These are phyloP conservation scores for Auricularia sp. DNA, from an alignment of 768 basidiomycete genomes.

Conservation along the genomic window DNA sequence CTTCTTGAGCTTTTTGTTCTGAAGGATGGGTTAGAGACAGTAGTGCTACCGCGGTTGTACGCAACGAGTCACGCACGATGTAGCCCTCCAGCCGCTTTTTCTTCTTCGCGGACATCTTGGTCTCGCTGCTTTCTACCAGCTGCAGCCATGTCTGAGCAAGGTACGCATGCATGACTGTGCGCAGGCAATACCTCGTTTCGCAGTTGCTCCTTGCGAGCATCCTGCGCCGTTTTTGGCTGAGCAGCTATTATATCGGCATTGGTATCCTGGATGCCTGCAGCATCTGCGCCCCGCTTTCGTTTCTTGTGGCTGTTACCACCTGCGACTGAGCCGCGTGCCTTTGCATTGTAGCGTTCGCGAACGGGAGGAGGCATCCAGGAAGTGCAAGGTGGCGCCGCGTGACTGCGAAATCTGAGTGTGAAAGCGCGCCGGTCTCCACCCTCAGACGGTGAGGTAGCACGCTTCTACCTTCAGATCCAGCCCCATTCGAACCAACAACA, in stretches of 20 bases:
- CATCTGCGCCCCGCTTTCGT: slow-evolving; percentile 18
- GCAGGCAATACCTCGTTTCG: slow-evolving; percentile 44
- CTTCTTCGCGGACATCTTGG: slow-evolving; percentile 75
- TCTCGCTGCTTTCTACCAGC: slow-evolving; percentile 29
- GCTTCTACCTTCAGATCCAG: too few species aligned
- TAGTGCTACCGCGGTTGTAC: background rate
- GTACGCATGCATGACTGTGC: background rate
- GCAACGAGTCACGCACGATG: slow-evolving; percentile 46
- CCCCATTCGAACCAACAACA: too few species aligned
- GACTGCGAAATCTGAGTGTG: background rate
- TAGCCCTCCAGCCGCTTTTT: slow-evolving; percentile 86
- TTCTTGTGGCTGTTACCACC: slow-evolving; percentile 13
- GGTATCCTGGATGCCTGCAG: slow-evolving; percentile 29
- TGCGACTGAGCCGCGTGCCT: slow-evolving; percentile 53
- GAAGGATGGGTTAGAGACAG: background rate
- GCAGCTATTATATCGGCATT: slow-evolving; percentile 50
- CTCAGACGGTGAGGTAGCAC: background rate
- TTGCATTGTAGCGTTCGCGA: slow-evolving; percentile 43
- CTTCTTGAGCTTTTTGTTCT: slow-evolving; percentile 90
- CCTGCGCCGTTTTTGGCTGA: slow-evolving; percentile 53
- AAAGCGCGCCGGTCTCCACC: background rate
- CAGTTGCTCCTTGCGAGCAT: slow-evolving; percentile 45
- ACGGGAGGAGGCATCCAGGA: background rate
- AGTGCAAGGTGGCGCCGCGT: background rate
- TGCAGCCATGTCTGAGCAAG: background rate